These are phyloP conservation scores for Saturnispora diversa DNA, from an alignment of 805 yeast genomes.

Conservation along the genomic window DNA sequence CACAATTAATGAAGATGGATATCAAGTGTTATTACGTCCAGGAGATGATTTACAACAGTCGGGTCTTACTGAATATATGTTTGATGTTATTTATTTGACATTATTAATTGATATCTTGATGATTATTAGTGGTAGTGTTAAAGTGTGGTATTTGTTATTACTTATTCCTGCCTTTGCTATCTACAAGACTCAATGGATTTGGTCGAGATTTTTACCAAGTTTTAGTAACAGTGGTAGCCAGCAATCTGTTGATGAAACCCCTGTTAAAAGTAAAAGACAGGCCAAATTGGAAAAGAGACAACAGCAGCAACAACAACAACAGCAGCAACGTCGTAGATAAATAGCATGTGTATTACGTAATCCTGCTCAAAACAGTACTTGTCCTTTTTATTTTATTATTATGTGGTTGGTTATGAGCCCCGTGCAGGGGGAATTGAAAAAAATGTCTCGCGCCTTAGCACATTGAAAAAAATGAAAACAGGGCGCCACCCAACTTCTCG, in stretches of 20 bases:
- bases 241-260: conserved; percentile 9
- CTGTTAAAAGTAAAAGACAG: conserved; percentile 31
- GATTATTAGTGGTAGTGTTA: conserved; percentile 45
- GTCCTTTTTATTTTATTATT: no score
- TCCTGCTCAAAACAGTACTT: no score
- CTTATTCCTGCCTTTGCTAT: conserved; percentile 45
- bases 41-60: conserved; percentile 55
- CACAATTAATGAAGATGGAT: conserved; percentile 31
- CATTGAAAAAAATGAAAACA: conserved; percentile 1
- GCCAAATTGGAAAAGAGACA: conserved; percentile 33
- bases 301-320: neutral
- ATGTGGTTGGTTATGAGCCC: conserved; percentile 7
- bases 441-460: no score
- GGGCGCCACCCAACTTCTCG: conserved; percentile 1
- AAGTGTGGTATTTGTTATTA: conserved; percentile 51
- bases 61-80: conserved; percentile 67
- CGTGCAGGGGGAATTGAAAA: neutral
- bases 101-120: conserved; percentile 49
- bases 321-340: conserved; percentile 1
- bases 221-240: conserved; percentile 5
- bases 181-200: conserved; percentile 38
- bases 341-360: no score
- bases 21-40: conserved; percentile 34
- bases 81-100: conserved; percentile 61
- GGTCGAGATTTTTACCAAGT: conserved; percentile 10